phyloP scores from a whole-genome alignment of 2,329 filamentous ascomycete species.

The Microdochium bolleyi region DNA sequence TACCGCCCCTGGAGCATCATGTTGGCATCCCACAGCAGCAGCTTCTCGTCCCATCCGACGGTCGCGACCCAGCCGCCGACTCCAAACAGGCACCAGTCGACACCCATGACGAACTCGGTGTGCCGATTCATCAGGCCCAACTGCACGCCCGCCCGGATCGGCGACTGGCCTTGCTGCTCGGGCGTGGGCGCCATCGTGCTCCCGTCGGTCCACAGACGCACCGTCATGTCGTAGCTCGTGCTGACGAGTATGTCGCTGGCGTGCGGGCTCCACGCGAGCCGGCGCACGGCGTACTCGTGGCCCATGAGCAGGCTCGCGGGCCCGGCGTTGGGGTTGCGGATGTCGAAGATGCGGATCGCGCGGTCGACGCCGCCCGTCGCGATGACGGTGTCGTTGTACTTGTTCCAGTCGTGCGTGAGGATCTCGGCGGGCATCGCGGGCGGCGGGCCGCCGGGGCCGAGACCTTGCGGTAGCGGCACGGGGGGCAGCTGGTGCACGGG shows the following conservation, averaged over 20 bases:
- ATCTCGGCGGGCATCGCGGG: constrained; percentile 65
- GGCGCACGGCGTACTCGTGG: constrained; percentile 84
- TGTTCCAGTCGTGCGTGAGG: constrained; percentile 98
- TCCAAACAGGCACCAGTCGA: constrained; percentile 97
- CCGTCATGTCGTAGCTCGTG: constrained; percentile 97
- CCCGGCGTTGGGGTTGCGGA: constrained; percentile 65
- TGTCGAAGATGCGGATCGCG: constrained; percentile 81
- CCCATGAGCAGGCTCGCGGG: constrained; percentile 70
- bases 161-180: constrained; percentile 18
- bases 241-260: constrained; percentile 80
- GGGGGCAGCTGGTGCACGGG: constrained; percentile 69
- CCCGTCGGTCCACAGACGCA: constrained; percentile 83
- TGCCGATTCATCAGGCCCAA: constrained; percentile 85
- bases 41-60: constrained; percentile 86
- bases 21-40: constrained; percentile 85
- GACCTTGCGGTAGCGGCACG: constrained; percentile 23
- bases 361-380: constrained; percentile 88
- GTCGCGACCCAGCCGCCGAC: constrained; percentile 93
- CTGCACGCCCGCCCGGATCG: constrained; percentile 53
- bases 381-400: constrained; percentile 79
- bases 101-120: constrained; percentile 91
- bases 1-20: constrained; percentile 15
- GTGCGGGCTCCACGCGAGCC: constrained; percentile 88
- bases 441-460: constrained; percentile 18
- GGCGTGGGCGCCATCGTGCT: constrained; percentile 29